Evolutionary conservation across 192 early-diverging fungal species (phyloP).

Genomic region (Funneliformis mosseae): DNA sequence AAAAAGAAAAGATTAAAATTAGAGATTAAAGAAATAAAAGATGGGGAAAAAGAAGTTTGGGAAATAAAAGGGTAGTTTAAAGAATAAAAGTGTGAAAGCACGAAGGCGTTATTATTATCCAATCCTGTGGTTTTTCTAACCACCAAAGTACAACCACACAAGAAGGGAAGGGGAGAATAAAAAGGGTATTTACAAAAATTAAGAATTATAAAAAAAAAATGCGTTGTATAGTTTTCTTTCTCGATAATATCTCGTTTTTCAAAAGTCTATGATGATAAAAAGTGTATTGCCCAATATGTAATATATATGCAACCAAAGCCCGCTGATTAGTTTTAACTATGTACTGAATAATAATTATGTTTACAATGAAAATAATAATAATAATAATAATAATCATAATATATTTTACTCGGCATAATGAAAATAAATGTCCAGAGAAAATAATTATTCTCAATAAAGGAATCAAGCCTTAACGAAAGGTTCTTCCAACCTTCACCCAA

Average conservation of each 20-base stretch:
- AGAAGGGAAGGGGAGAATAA: not conserved
- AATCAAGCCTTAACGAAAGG: slow-evolving; percentile 17
- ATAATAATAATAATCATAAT: not conserved
- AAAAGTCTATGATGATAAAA: not conserved
- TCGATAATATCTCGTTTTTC: not conserved
- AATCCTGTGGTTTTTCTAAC: not conserved
- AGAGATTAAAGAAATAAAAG: not conserved
- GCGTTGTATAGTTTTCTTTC: not conserved
- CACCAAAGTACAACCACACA: not conserved
- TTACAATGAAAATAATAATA: too few relatives aligned
- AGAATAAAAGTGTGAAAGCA: not conserved
- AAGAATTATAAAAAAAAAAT: too few relatives aligned
- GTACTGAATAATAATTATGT: not conserved
- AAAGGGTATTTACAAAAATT: not conserved
- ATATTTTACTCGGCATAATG: not conserved
- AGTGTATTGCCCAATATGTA: not conserved
- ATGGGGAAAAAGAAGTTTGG: too few relatives aligned
- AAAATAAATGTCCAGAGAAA: not conserved
- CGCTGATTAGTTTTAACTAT: not conserved
- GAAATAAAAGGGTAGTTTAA: not conserved
- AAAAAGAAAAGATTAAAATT: not conserved
- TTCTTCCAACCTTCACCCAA: slow-evolving; percentile 30
- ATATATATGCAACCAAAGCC: not conserved
- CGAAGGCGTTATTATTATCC: not conserved
- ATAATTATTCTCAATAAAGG: not conserved